Evolutionary conservation across 108 stramenopile species (phyloP), one percentile per base, ranked within the genome.

Genomic region (Parmales sp.): DNA sequence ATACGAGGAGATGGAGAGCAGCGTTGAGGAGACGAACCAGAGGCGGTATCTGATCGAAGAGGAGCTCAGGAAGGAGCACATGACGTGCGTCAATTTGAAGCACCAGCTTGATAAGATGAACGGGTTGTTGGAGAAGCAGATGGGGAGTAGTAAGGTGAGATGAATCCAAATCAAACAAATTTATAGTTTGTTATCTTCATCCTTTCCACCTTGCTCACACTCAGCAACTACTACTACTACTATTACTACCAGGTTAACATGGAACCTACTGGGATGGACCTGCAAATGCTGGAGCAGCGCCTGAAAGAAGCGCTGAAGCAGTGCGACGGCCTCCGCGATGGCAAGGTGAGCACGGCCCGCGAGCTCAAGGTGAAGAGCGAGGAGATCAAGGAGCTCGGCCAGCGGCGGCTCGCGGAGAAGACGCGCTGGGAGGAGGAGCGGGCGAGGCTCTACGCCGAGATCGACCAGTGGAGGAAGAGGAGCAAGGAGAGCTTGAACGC

Each of bases 51-150:
- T 20, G 54, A 11, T 60, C 28, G 54, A 29, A 34, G 54, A 60
- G 54, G 31, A 60, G 54, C 54, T 60, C 31, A 60, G 54, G 54
- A 60, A 60, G 31, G 54, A 60, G 54, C 54, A 60, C 28, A 11
- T 18, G 31, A 34, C 29, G 5, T 28, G 31, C 31, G 54, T 60
- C 4, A 60, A 34, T 34, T 34, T 60, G 54, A 60, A 60, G 54
- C 54, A 60, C 31, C 31, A 60, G 54, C 54, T 60, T 28, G 54
- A 60, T 34, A 11, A 34, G 54, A 34, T 60, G 31, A 60, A 34
- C 16, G 54, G 31, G 3, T 34, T 60, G 26, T 34, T 60, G 16
- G 54, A 60, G 16, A 34, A n/a, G n/a, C n/a, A n/a, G n/a, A n/a
- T n/a, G n/a, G n/a, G n/a, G n/a, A n/a, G n/a, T n/a, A n/a, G n/a